Evolutionary conservation across 257 asterid genomes (phyloP).

Genomic region (Rauvolfia tetraphylla): DNA sequence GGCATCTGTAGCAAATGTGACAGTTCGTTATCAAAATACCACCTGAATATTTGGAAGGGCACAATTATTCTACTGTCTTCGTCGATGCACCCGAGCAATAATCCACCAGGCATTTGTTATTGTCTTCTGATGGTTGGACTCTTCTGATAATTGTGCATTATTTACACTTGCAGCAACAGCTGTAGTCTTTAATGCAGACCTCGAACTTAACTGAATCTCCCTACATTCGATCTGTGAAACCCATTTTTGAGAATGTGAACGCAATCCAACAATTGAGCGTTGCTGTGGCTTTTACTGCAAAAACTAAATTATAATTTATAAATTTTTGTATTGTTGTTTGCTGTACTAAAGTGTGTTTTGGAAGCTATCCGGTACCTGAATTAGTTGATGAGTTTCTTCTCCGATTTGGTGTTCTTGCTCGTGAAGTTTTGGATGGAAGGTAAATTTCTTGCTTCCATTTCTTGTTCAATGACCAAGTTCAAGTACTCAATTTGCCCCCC

Average conservation of each 20-base stretch:
- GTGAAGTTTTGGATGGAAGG: conserved; percentile 63
- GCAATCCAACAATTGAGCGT: conserved; percentile 93
- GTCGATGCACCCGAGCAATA: background rate
- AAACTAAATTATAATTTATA: background rate
- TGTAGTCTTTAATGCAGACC: conserved; percentile 96
- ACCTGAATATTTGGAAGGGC: background rate
- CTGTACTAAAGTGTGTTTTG: conserved; percentile 72
- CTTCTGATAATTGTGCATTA: conserved; percentile 24
- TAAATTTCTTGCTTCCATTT: conserved; percentile 27
- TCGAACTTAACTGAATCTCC: conserved; percentile 93
- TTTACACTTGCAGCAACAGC: conserved; percentile 73
- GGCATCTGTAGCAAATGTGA: background rate
- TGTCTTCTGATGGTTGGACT: conserved; percentile 18
- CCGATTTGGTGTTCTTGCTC: conserved; percentile 97
- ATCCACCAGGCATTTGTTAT: background rate
- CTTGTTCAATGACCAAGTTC: conserved; percentile 3
- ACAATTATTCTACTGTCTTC: background rate
- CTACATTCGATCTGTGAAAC: conserved; percentile 98
- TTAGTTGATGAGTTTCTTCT: conserved; percentile 98
- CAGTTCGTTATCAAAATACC: background rate
- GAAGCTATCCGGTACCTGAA: conserved; percentile 78
- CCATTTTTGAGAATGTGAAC: conserved; percentile 87
- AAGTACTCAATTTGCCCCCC: too few species aligned
- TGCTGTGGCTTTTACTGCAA: conserved; percentile 47
- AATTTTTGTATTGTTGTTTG: conserved; percentile 1